A percentile compares a stretch with the other conserved stretches of the same genome.
These are phyloP conservation scores for Solanum dulcamara DNA, from an alignment of 257 asterid species.

Conservation along the genomic window DNA sequence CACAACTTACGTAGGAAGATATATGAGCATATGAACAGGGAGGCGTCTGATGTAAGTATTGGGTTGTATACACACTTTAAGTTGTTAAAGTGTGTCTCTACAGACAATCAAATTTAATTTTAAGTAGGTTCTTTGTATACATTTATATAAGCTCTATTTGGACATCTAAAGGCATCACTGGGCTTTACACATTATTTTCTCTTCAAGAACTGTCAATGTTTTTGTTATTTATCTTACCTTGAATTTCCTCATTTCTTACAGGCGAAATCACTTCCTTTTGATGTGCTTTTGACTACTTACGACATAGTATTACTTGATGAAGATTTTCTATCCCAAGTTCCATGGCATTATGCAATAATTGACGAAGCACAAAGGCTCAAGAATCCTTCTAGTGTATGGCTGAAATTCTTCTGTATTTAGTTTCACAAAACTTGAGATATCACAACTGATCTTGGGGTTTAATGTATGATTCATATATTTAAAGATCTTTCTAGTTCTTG, in stretches of 20 bases:
- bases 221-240: neutral
- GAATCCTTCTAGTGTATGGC: constrained; percentile 76
- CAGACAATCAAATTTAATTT: neutral
- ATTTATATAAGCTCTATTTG: neutral
- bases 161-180: neutral
- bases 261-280: constrained; percentile 62
- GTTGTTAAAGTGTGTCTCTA: neutral
- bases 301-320: constrained; percentile 80
- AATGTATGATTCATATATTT: neutral
- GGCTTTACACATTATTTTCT: neutral
- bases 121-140: neutral
- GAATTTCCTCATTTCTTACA: constrained; percentile 19
- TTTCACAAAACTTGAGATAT: neutral
- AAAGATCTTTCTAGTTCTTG: neutral
- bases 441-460: neutral
- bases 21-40: constrained; percentile 32
- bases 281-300: constrained; percentile 79
- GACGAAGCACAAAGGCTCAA: constrained; percentile 97
- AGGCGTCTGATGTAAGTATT: constrained; percentile 28
- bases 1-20: constrained; percentile 50
- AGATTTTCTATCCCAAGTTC: constrained; percentile 81
- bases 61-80: neutral
- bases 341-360: constrained; percentile 77
- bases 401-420: neutral
- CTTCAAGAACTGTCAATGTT: neutral